Evolutionary conservation across 176 grass and related monocot genomes (phyloP), one percentile per base, ranked within the genome.

Genomic region (Saccharum spontaneum): DNA sequence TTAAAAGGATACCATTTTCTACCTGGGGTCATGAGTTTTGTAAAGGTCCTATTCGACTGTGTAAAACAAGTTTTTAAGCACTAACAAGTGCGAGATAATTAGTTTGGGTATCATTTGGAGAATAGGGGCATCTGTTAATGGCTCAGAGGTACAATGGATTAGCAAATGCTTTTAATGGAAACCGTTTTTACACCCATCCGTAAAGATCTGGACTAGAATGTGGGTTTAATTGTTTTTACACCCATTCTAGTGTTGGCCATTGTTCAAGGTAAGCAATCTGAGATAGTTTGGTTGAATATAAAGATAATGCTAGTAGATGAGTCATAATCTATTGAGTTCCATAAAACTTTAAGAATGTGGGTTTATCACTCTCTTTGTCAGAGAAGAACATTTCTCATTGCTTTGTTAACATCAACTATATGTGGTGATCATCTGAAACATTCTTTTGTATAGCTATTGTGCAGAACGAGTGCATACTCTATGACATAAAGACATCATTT

Each of bases 11-110:
- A 16, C 28, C 33, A 50, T 62, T 28, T 64, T 87, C 12, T 31
- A 59, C 16, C 68, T 62, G 10, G 78, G 60, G 40, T 67, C 67
- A 84, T 34, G 18, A 73, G 60, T 48, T 48, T 65, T 64, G 71
- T 37, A 38, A 81, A 55, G 23, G 55, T 34, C 7, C 36, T 65
- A 37, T 55, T 50, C 62, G 26, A 63, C 54, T 1, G 12, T 72
- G 33, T 39, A 43, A 65, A 77, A 71, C 15, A 72, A 68, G 15
- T 22, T 11, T 78, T 60, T 43, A 14, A 77, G n/a, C 30, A 83
- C 7, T 48, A 15, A 63, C 12, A 79, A 37, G 10, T 5, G 10
- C 6, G n/a, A 23, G 13, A 7, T 10, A 59, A 41, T 20, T 12
- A 14, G 3, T 82, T 22, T 7, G 28, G 10, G 26, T 23, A 31